Evolutionary conservation across 2,329 filamentous ascomycete species (phyloP).

Genomic region (Capronia coronata): DNA sequence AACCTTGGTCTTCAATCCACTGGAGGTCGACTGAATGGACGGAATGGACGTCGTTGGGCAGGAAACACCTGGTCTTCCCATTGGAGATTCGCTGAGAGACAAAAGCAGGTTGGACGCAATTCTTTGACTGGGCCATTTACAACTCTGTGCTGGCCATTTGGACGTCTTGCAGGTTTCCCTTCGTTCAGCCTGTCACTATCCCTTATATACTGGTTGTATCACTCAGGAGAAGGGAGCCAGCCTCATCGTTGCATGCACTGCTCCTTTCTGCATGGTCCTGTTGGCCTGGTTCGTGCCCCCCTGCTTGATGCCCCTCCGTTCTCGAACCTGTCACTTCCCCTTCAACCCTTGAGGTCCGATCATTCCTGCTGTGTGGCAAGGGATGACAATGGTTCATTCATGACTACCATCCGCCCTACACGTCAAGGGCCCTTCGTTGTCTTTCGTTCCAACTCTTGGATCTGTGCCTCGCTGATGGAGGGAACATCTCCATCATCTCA

Average conservation of each 20-base stretch:
- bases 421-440: conserved; percentile 5
- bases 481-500: conserved; percentile 4
- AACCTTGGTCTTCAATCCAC: conserved; percentile 5
- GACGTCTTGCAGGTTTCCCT: neutral
- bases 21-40: conserved; percentile 10
- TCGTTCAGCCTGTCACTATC: neutral
- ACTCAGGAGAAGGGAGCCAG: conserved; percentile 14
- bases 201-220: conserved; percentile 6
- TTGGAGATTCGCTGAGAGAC: conserved; percentile 12
- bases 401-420: neutral
- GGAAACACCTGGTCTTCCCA: conserved; percentile 2
- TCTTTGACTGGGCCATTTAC: conserved; percentile 10
- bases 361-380: conserved; percentile 13
- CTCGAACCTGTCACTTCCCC: conserved; percentile 21
- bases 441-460: conserved; percentile 1
- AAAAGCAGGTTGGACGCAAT: neutral
- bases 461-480: conserved; percentile 15
- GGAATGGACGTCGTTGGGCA: conserved; percentile 18
- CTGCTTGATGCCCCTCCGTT: conserved; percentile 18
- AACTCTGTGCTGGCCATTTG: neutral
- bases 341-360: neutral
- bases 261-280: conserved; percentile 4
- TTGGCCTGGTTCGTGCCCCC: conserved; percentile 11
- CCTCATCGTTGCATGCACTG: conserved; percentile 5
- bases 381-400: conserved; percentile 1